These are phyloP conservation scores for Gillenia trifoliata DNA, from an alignment of 306 rosid species.

Conservation along the genomic window DNA sequence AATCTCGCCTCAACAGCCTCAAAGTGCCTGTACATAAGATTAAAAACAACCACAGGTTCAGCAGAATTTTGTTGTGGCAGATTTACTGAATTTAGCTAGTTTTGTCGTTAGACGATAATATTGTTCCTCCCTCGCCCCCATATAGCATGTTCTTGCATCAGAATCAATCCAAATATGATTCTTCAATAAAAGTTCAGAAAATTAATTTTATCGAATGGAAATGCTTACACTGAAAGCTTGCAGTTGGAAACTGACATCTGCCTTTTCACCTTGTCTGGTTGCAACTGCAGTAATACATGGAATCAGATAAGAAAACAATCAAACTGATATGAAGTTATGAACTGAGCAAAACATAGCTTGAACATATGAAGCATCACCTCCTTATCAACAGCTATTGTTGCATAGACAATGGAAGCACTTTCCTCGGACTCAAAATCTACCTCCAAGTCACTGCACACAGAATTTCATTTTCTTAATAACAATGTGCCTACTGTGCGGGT, in stretches of 20 bases:
- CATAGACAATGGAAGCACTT: slow-evolving; percentile 60
- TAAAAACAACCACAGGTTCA: not conserved
- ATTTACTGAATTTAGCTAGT: not conserved
- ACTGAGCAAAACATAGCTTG: not conserved
- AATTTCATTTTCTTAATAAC: not conserved
- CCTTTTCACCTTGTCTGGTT: slow-evolving; percentile 86
- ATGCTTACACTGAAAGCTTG: slow-evolving; percentile 71
- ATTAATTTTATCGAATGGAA: not conserved
- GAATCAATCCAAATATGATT: not conserved
- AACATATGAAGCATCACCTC: slow-evolving; percentile 50
- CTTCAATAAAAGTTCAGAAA: not conserved
- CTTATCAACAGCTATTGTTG: slow-evolving; percentile 69
- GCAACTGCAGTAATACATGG: slow-evolving; percentile 55
- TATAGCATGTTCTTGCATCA: not conserved
- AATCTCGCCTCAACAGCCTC: slow-evolving; percentile 90
- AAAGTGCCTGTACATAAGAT: slow-evolving; percentile 50
- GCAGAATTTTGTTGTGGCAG: not conserved
- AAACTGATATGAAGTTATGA: not conserved
- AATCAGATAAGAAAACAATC: slow-evolving; percentile 16
- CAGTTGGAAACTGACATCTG: slow-evolving; percentile 56
- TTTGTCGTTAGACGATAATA: not conserved
- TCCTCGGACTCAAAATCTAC: slow-evolving; percentile 63
- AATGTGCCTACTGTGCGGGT: not conserved
- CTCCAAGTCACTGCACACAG: slow-evolving; percentile 67
- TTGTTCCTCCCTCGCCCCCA: not conserved